Conservation (phyloP, 2,329 filamentous ascomycete species). For the Phialocephala subalpina region DNA sequence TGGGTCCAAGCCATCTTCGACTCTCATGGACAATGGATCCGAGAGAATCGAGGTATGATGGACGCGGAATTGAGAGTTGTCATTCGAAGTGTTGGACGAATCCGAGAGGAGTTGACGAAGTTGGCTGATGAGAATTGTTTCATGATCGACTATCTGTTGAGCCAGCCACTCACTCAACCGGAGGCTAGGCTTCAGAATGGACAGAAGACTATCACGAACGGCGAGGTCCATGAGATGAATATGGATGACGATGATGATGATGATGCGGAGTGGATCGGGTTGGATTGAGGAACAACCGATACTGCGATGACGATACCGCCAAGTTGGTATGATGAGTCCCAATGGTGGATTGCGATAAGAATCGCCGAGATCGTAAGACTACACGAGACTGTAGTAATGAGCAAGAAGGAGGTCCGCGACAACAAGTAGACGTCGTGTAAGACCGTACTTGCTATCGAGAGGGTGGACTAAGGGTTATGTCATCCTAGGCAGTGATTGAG, state of each 20-base stretch:
- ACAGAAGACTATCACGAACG: constrained; percentile 47
- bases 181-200: constrained; percentile 41
- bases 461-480: no score
- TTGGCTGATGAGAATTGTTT: constrained; percentile 90
- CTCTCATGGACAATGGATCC: constrained; percentile 85
- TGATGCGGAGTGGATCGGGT: constrained; percentile 61
- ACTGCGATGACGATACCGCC: background rate
- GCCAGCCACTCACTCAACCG: constrained; percentile 51
- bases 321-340: background rate
- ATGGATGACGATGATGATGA: constrained; percentile 49
- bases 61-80: constrained; percentile 87
- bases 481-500: no score
- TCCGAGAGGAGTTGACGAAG: constrained; percentile 82
- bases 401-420: background rate
- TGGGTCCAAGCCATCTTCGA: constrained; percentile 89
- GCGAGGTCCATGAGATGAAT: constrained; percentile 43
- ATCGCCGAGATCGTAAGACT: background rate
- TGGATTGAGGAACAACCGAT: constrained; percentile 46
- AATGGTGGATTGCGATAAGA: no score
- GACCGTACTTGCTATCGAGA: no score
- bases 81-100: constrained; percentile 79
- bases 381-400: background rate
- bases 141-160: constrained; percentile 83
- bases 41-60: constrained; percentile 79
- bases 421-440: background rate